These are phyloP conservation scores for Sordaria brevicollis DNA, from an alignment of 495 filamentous ascomycete genomes.

Conservation along the genomic window DNA sequence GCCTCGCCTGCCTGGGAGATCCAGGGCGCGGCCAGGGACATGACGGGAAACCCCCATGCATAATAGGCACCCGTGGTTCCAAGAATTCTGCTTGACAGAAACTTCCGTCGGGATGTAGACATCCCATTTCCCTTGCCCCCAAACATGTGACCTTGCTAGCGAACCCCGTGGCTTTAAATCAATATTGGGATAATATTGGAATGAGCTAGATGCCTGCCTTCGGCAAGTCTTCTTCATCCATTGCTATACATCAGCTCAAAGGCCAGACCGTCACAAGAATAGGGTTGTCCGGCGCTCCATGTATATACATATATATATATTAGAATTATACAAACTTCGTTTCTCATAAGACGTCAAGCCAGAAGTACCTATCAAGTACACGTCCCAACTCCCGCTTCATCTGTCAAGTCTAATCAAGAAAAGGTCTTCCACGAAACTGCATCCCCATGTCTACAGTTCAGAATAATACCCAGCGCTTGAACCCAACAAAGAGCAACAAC, in stretches of 20 bases:
- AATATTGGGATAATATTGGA: no score
- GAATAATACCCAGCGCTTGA: not conserved
- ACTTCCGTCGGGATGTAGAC: not conserved
- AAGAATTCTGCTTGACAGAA: not conserved
- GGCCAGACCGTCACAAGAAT: not conserved
- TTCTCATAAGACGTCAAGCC: not conserved
- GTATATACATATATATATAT: not conserved
- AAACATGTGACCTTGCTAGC: not conserved
- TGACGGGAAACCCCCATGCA: not conserved
- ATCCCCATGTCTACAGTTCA: not conserved
- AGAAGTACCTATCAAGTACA: not conserved
- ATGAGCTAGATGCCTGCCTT: no score
- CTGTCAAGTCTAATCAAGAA: not conserved
- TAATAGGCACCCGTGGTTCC: not conserved
- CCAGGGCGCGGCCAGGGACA: not conserved
- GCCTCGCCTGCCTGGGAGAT: not conserved
- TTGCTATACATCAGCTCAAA: not conserved
- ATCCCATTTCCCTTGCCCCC: not conserved
- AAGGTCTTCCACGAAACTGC: not conserved
- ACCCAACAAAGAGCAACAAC: not conserved
- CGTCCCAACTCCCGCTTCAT: not conserved
- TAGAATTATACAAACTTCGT: not conserved
- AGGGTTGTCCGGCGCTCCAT: not conserved
- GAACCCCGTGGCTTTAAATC: no score
- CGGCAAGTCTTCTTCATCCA: not conserved